These are phyloP conservation scores for Litchi chinensis DNA, from an alignment of 345 rosid species.

Conservation along the genomic window DNA sequence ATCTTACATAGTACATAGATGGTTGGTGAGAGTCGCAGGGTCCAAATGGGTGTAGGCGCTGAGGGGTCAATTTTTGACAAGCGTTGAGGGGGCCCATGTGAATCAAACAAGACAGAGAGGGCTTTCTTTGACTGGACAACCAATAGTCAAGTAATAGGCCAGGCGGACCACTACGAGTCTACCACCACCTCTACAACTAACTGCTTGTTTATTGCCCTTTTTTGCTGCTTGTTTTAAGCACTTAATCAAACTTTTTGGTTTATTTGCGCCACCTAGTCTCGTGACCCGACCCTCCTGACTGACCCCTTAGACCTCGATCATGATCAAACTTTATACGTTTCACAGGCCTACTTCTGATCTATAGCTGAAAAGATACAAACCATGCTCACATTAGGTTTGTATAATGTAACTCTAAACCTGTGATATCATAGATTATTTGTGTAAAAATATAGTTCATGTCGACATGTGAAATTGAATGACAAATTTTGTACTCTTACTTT, in stretches of 20 bases:
- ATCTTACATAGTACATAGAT: too few species aligned
- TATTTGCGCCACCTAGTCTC: conserved; percentile 6
- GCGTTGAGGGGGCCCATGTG: conserved; percentile 36
- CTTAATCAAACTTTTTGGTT: conserved; percentile 4
- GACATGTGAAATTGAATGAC: too few species aligned
- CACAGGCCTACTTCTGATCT: background rate
- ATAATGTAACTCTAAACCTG: background rate
- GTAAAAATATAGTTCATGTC: too few species aligned
- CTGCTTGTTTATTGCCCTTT: conserved; percentile 5
- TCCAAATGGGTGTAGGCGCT: background rate
- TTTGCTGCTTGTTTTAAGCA: conserved; percentile 28
- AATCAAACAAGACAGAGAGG: conserved; percentile 23
- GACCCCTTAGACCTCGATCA: background rate
- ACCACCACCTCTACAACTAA: background rate
- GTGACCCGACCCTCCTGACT: conserved; percentile 13
- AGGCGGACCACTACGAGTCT: conserved; percentile 12
- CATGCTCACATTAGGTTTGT: too few species aligned
- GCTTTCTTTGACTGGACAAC: conserved; percentile 25
- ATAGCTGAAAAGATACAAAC: background rate
- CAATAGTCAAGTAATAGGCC: conserved; percentile 1
- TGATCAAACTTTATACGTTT: background rate
- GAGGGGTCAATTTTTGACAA: conserved; percentile 11
- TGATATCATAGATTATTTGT: too few species aligned
- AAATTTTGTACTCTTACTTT: too few species aligned
- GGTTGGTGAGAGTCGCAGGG: background rate